A percentile compares a stretch with the other conserved stretches of the same genome.
Conservation (phyloP, 768 basidiomycete genomes). For the Mycena alexandri region DNA sequence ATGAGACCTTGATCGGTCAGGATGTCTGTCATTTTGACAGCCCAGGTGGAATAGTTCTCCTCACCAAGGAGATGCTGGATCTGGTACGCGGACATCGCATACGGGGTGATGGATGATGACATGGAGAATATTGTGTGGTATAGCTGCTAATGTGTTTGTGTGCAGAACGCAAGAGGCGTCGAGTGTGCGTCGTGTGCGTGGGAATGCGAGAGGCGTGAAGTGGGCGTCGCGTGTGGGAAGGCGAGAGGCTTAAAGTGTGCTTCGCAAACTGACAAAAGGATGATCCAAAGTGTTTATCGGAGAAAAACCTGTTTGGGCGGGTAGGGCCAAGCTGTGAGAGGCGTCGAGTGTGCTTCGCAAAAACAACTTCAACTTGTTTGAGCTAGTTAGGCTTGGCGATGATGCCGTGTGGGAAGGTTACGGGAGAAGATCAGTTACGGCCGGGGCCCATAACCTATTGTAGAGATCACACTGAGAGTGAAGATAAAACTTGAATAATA, state of each 20-base stretch:
- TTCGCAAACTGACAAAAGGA: no score
- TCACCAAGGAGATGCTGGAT: constrained; percentile 39
- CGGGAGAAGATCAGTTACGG: constrained; percentile 22
- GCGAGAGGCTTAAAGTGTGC: no score
- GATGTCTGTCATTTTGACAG: constrained; percentile 39
- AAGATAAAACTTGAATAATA: no score
- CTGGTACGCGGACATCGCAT: constrained; percentile 36
- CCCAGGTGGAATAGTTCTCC: constrained; percentile 40
- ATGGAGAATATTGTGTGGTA: constrained; percentile 27
- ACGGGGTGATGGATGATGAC: constrained; percentile 26
- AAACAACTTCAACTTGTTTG: constrained; percentile 12
- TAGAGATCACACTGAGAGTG: no score
- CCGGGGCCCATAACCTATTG: constrained; percentile 31
- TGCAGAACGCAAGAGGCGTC: constrained; percentile 25
- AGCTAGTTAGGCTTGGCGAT: constrained; percentile 8
- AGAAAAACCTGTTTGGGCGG: no score
- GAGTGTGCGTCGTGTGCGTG: no score
- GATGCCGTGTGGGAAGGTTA: constrained; percentile 9
- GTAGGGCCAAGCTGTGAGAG: neutral
- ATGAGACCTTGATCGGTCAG: constrained; percentile 39
- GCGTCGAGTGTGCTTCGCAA: constrained; percentile 15
- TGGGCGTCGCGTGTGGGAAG: no score
- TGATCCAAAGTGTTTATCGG: no score
- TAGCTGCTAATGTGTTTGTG: constrained; percentile 8
- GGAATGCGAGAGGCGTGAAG: no score